Evolutionary conservation across 2,329 filamentous ascomycete genomes (phyloP).

Genomic region (Thielaviopsis ethacetica): DNA sequence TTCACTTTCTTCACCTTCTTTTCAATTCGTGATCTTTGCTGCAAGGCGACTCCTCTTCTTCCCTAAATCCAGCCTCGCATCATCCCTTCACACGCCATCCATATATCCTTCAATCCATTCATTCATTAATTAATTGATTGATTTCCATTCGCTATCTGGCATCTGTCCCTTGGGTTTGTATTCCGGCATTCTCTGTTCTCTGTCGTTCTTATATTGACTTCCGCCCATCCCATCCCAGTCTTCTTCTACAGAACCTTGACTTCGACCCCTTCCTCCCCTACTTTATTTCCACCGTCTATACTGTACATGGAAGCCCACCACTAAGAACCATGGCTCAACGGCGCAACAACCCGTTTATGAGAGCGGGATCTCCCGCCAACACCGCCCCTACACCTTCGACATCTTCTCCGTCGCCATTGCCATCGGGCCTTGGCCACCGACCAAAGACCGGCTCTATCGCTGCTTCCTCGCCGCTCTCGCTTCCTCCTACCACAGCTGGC

Average conservation of each 20-base stretch:
- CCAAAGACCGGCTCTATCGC: slow-evolving; percentile 64
- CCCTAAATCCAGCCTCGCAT: not conserved
- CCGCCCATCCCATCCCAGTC: not conserved
- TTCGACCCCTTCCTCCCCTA: not conserved
- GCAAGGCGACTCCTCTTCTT: not conserved
- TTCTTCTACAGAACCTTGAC: not conserved
- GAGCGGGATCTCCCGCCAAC: slow-evolving; percentile 43
- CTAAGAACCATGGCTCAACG: slow-evolving; percentile 32
- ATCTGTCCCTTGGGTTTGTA: slow-evolving; percentile 16
- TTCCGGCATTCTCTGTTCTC: not conserved
- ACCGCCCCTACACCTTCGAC: slow-evolving; percentile 2
- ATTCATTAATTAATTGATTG: not conserved
- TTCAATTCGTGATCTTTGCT: slow-evolving; percentile 17
- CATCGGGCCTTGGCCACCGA: slow-evolving; percentile 33
- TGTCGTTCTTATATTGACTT: not conserved
- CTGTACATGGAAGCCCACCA: slow-evolving; percentile 25
- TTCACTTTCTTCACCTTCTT: not conserved
- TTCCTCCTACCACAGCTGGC: slow-evolving; percentile 17
- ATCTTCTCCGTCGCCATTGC: slow-evolving; percentile 30
- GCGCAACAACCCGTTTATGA: slow-evolving; percentile 66
- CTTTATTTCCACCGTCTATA: not conserved
- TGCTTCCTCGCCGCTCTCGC: slow-evolving; percentile 33
- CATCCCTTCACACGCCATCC: not conserved
- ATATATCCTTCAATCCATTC: too few relatives aligned
- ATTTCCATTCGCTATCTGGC: slow-evolving; percentile 7